Percentiles rank a stretch among this genome's conserved stretches.
Conservation (phyloP, 306 rosid species). For the Glycine latifolia region DNA sequence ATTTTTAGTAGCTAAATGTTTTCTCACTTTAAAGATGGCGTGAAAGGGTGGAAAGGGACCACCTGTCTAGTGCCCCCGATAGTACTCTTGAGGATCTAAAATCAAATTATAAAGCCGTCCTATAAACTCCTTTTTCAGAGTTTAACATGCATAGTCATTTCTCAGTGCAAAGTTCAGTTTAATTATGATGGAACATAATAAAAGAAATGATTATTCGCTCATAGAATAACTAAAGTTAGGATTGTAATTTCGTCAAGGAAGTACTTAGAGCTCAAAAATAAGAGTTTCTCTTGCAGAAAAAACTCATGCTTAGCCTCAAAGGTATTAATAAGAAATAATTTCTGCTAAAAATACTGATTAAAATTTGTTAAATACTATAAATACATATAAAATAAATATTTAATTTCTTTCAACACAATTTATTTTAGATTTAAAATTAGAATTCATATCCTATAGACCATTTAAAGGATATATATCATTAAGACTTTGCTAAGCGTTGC, state of each 20-base stretch:
- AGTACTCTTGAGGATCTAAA: not conserved
- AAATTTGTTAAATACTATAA: no score
- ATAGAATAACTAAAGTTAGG: conserved; percentile 1
- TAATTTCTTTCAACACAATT: no score
- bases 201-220: conserved; percentile 5
- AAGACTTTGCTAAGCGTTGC: no score
- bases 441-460: no score
- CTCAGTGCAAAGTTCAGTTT: conserved; percentile 41
- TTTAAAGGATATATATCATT: no score
- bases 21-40: conserved; percentile 30
- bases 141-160: conserved; percentile 26
- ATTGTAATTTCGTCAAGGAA: not conserved
- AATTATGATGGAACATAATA: conserved; percentile 6
- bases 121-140: not conserved
- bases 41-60: conserved; percentile 45
- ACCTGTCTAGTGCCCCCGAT: conserved; percentile 35
- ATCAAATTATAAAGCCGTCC: conserved; percentile 35
- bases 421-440: no score
- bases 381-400: no score
- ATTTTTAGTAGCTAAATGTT: conserved; percentile 25
- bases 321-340: no score
- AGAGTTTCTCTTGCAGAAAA: not conserved
- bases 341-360: no score
- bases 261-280: not conserved
- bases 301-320: not conserved